These are phyloP conservation scores for Penicillium sp. DNA, from an alignment of 2,329 filamentous ascomycete species.

Conservation along the genomic window DNA sequence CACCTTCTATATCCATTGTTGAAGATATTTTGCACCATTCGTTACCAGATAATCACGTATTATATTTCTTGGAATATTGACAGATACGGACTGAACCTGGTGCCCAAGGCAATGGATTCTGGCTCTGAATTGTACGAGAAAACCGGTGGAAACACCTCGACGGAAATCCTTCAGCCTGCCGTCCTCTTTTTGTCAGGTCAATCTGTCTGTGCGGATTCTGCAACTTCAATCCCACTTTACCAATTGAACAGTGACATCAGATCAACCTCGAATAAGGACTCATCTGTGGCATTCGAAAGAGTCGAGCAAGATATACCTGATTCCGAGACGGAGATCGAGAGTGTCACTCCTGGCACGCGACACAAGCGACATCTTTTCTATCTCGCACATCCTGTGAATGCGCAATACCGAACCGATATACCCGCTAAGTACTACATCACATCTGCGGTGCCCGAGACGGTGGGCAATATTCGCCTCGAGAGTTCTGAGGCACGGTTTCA, in stretches of 20 bases:
- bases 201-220: neutral
- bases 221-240: neutral
- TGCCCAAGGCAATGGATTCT: neutral
- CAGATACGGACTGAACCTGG: neutral
- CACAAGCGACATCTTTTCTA: slow-evolving; percentile 8
- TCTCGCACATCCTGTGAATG: slow-evolving; percentile 18
- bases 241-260: neutral
- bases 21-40: neutral
- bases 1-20: neutral
- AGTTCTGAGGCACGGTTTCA: slow-evolving; percentile 1
- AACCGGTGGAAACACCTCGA: neutral
- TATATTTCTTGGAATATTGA: neutral
- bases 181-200: neutral
- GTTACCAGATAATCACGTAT: neutral
- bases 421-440: slow-evolving; percentile 20
- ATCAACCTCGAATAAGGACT: slow-evolving; percentile 1
- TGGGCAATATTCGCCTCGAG: slow-evolving; percentile 20
- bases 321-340: neutral
- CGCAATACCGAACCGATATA: slow-evolving; percentile 18
- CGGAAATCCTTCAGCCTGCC: neutral
- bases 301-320: neutral
- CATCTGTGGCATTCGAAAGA: slow-evolving; percentile 1
- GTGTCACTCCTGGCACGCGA: neutral
- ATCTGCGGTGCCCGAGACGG: neutral
- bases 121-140: neutral